Percentiles rank a stretch among this genome's conserved stretches.
These are phyloP conservation scores for Vitis hybrid DNA, from an alignment of 177 flowering plant species.

Conservation along the genomic window DNA sequence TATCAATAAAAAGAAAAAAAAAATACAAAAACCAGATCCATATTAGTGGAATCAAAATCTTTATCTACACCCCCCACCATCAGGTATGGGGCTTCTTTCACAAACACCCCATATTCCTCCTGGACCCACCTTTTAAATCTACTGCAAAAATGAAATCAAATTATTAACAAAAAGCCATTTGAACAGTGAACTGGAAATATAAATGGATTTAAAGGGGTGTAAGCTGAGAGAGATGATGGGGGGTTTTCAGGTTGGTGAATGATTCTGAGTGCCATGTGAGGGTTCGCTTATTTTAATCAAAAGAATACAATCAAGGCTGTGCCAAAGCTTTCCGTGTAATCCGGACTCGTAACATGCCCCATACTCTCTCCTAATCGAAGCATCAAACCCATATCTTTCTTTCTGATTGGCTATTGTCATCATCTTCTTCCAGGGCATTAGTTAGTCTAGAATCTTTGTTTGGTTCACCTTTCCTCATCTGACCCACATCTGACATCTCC, in stretches of 20 bases:
- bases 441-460: slow-evolving; percentile 28
- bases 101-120: slow-evolving; percentile 9
- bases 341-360: slow-evolving; percentile 24
- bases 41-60: neutral
- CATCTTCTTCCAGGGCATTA: neutral
- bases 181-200: neutral
- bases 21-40: slow-evolving; percentile 3
- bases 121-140: slow-evolving; percentile 6
- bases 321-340: slow-evolving; percentile 18
- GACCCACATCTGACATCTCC: slow-evolving; percentile 10
- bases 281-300: slow-evolving; percentile 10
- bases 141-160: neutral
- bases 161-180: no score
- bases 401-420: neutral
- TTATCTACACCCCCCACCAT: neutral
- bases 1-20: neutral
- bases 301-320: slow-evolving; percentile 14
- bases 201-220: neutral
- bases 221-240: slow-evolving; percentile 2
- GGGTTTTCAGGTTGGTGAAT: slow-evolving; percentile 24
- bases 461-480: slow-evolving; percentile 19
- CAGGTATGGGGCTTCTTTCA: slow-evolving; percentile 28
- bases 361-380: neutral
- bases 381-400: neutral
- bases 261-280: slow-evolving; percentile 33